Conservation (phyloP, 1,284 basidiomycete species). For the Gastroboletus turbinatus region DNA sequence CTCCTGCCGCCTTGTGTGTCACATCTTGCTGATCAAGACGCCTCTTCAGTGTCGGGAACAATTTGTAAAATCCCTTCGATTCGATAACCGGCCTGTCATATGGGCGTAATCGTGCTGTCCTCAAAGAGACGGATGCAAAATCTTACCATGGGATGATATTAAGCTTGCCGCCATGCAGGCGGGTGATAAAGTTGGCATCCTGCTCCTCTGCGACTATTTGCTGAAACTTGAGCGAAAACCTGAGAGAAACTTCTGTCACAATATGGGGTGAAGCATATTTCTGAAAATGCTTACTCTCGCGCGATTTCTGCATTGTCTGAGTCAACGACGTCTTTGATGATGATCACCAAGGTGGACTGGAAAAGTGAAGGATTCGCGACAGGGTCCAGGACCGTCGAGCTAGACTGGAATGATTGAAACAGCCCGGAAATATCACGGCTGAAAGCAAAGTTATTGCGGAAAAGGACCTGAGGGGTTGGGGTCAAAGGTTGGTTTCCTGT, state of each 20-base stretch:
- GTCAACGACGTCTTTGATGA: conserved; percentile 66
- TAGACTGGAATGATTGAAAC: conserved; percentile 65
- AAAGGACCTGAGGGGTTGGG: conserved; percentile 48
- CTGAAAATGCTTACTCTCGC: conserved; percentile 43
- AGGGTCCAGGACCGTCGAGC: conserved; percentile 57
- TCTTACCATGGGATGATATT: conserved; percentile 52
- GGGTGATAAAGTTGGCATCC: conserved; percentile 58
- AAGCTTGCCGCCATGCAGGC: conserved; percentile 51
- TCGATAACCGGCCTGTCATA: conserved; percentile 55
- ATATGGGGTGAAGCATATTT: neutral
- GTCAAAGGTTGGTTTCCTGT: neutral
- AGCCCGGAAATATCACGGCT: conserved; percentile 57
- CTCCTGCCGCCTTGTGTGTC: conserved; percentile 51
- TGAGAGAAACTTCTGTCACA: conserved; percentile 19
- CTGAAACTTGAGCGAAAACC: conserved; percentile 54
- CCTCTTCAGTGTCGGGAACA: conserved; percentile 48
- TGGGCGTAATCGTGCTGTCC: neutral
- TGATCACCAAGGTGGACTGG: conserved; percentile 56
- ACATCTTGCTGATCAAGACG: conserved; percentile 46
- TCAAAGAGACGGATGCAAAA: no score
- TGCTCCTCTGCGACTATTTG: conserved; percentile 59
- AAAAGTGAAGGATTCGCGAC: conserved; percentile 56
- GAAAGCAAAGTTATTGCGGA: conserved; percentile 63
- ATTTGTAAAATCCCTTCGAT: conserved; percentile 53
- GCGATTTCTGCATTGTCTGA: conserved; percentile 54